phyloP scores from a whole-genome alignment of 805 yeast species.

The Saturnispora halmiae region DNA sequence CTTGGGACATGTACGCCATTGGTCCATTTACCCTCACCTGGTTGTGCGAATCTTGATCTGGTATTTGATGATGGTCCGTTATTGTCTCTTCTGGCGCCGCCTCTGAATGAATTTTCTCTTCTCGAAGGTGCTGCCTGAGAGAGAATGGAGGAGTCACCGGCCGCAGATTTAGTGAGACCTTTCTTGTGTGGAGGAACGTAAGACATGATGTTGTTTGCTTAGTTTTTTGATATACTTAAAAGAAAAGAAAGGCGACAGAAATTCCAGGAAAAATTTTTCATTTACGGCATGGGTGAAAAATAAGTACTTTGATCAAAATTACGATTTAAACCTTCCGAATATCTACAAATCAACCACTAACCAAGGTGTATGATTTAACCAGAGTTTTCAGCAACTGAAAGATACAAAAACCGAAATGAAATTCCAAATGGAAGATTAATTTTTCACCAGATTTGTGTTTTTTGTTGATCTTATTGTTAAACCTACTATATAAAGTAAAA shows the following conservation, averaged over 20 bases:
- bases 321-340: no score
- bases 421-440: background rate
- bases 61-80: conserved; percentile 15
- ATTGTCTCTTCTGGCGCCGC: background rate
- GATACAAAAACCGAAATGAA: background rate
- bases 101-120: conserved; percentile 22
- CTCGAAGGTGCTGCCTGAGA: conserved; percentile 1
- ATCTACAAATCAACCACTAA: no score
- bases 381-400: no score
- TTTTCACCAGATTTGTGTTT: background rate
- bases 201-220: conserved; percentile 20
- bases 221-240: background rate
- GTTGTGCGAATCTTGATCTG: conserved; percentile 21
- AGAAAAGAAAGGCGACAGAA: background rate
- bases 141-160: conserved; percentile 6
- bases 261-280: conserved; percentile 1
- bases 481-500: no score
- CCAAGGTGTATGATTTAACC: no score
- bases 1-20: conserved; percentile 88
- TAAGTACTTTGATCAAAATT: background rate
- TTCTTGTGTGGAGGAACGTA: conserved; percentile 46
- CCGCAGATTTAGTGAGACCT: conserved; percentile 18
- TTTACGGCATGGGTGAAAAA: background rate
- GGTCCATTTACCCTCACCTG: conserved; percentile 70
- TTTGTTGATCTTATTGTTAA: background rate